These are phyloP conservation scores for Candida adriatica DNA, from an alignment of 805 yeast genomes.

Conservation along the genomic window DNA sequence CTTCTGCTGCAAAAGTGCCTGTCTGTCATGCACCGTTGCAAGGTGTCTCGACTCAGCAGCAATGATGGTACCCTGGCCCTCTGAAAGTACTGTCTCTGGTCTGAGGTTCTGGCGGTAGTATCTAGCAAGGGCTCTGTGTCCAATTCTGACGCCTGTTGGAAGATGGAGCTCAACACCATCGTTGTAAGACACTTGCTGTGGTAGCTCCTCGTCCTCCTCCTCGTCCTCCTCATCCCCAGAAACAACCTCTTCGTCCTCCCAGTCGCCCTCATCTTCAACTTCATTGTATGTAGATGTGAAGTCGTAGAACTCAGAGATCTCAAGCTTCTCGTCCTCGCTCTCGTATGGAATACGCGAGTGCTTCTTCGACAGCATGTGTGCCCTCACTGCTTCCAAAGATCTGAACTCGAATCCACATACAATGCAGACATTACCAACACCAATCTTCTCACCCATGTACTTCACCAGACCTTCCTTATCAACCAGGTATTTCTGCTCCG, in stretches of 20 bases:
- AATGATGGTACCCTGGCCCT: slow-evolving; percentile 80
- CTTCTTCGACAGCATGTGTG: slow-evolving; percentile 82
- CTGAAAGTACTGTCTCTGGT: slow-evolving; percentile 51
- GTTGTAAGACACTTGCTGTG: slow-evolving; percentile 39
- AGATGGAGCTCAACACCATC: slow-evolving; percentile 69
- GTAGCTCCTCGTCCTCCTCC: slow-evolving; percentile 31
- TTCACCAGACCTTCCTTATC: slow-evolving; percentile 67
- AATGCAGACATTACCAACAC: slow-evolving; percentile 85
- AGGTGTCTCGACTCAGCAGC: slow-evolving; percentile 71
- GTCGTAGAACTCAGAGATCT: slow-evolving; percentile 87
- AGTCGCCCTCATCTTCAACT: slow-evolving; percentile 25
- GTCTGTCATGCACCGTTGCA: slow-evolving; percentile 35
- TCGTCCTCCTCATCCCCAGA: slow-evolving; percentile 30
- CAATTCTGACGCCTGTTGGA: slow-evolving; percentile 78
- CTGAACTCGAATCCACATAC: slow-evolving; percentile 82
- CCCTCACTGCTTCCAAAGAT: slow-evolving; percentile 78
- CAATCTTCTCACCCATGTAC: slow-evolving; percentile 85
- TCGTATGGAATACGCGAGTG: slow-evolving; percentile 92
- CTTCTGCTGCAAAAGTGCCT: slow-evolving; percentile 40
- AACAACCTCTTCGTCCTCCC: slow-evolving; percentile 30
- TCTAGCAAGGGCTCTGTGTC: slow-evolving; percentile 78
- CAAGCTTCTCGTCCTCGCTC: slow-evolving; percentile 72
- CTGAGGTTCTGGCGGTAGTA: slow-evolving; percentile 70
- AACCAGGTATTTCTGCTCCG: slow-evolving; percentile 68
- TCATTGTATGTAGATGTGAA: slow-evolving; percentile 62